Percentiles rank a stretch among this genome's conserved stretches.
These are phyloP conservation scores for Didymella glomerata DNA, from an alignment of 2,329 filamentous ascomycete species.

Conservation along the genomic window DNA sequence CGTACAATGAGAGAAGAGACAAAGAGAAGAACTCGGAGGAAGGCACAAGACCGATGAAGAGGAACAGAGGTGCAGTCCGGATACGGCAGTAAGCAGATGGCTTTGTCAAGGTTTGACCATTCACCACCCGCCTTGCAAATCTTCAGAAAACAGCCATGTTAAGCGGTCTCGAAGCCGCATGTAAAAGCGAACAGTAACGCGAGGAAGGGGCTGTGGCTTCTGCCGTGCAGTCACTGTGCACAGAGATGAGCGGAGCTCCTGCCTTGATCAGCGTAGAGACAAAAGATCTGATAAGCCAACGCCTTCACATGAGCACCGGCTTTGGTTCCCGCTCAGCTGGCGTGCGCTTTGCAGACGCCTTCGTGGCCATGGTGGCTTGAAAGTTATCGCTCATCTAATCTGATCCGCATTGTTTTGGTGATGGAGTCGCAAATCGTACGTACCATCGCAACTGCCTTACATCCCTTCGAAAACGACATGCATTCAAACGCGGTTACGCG, in stretches of 20 bases:
- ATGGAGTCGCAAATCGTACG: background rate
- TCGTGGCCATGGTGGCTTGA: background rate
- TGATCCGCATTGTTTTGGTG: conserved; percentile 1
- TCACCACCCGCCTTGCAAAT: conserved; percentile 7
- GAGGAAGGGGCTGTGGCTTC: conserved; percentile 6
- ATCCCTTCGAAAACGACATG: background rate
- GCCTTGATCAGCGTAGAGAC: conserved; percentile 7
- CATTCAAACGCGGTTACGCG: background rate
- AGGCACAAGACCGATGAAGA: background rate
- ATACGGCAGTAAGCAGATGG: conserved; percentile 7
- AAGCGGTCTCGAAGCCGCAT: conserved; percentile 5
- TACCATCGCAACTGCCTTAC: conserved; percentile 4
- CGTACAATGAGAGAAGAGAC: background rate
- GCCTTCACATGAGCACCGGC: conserved; percentile 3
- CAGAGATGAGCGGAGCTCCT: conserved; percentile 2
- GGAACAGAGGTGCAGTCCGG: background rate
- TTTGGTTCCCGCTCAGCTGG: conserved; percentile 10
- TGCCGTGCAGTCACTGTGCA: conserved; percentile 6
- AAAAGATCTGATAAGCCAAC: conserved; percentile 17
- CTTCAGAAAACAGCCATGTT: background rate
- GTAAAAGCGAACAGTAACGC: conserved; percentile 12
- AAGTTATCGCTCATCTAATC: conserved; percentile 13
- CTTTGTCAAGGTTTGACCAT: background rate
- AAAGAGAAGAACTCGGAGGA: background rate
- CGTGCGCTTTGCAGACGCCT: conserved; percentile 15